Base-by-base conservation (phyloP, 2,329 filamentous ascomycete species). In the Akanthomyces dipterigenus region DNA sequence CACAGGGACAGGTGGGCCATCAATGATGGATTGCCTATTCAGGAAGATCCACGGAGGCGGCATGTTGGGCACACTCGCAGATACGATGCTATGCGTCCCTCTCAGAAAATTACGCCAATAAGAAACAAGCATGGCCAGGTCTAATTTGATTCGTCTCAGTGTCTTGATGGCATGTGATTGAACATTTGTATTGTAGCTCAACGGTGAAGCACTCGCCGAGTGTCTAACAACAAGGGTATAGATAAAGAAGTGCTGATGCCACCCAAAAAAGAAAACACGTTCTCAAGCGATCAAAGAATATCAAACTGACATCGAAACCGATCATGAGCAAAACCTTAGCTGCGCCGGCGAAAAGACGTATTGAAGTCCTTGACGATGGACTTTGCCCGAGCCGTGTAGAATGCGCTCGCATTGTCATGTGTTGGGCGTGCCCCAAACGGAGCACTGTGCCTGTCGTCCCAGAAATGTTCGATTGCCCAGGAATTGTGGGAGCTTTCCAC, bases 11-110 rank as follows among this genome's bases (percentile, higher is more conserved):
- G n/a, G 38, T 55, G 45, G 46, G 55, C 31, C 46, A 42, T 42
- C 16, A 24, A 31, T 58, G 7, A 28, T 22, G 31, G 46, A 22
- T 58, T 58, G 42, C 55, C 55, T 58, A 58, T 50, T 58, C 36
- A 31, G 55, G 55, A 58, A 50, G 45, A 28, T 9, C n/a, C 14
- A 36, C 48, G 28, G 48, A 34, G 48, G 20, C 34, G 18, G 34
- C n/a, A 31, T 34, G n/a, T 56, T 46, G 28, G 54, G 54, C 54
- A 56, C 18, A 14, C 38, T 28, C 43, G 55, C 55, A 57, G 43
- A 46, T 57, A 24, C 14, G n/a, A 46, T 56, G n/a, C 42, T 36
- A n/a, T 48, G 36, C 22, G 42, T 28, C 31, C 48, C 42, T 36
- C 7, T n/a, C 5, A 34, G 16, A 24, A 14, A 31, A 48, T 38